Evolutionary conservation across 352 stramenopile species (phyloP).

Genomic region (Phytophthora hibernalis): DNA sequence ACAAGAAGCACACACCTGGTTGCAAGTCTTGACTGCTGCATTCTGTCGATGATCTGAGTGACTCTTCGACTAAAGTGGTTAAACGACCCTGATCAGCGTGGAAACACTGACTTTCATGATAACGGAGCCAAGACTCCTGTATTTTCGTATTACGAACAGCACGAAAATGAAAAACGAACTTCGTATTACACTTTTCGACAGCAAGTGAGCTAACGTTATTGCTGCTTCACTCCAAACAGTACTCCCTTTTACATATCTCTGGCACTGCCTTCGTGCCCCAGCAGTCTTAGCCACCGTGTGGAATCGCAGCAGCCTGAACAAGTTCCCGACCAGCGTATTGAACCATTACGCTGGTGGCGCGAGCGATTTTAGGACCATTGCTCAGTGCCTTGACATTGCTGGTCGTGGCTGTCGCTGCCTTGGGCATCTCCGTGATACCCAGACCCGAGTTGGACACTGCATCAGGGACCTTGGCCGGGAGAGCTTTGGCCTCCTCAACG

Average conservation of each 20-base stretch:
- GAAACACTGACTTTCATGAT: no score
- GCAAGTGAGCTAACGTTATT: neutral
- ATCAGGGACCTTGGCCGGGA: conserved; percentile 52
- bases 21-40: neutral
- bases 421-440: conserved; percentile 55
- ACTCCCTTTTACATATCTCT: conserved; percentile 1
- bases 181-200: no score
- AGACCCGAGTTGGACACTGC: conserved; percentile 48
- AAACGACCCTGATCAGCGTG: no score
- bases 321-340: conserved; percentile 56
- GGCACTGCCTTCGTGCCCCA: conserved; percentile 13
- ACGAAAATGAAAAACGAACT: no score
- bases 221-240: neutral
- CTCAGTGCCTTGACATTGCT: conserved; percentile 56
- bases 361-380: conserved; percentile 57
- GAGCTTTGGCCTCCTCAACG: conserved; percentile 47
- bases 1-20: conserved; percentile 11
- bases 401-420: conserved; percentile 40
- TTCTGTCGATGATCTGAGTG: conserved; percentile 1
- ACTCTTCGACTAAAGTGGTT: conserved; percentile 2
- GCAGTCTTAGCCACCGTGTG: conserved; percentile 38
- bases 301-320: conserved; percentile 47
- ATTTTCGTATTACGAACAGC: no score
- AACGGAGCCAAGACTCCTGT: no score
- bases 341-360: conserved; percentile 58